Conservation (phyloP, 371 early-diverging fungal genomes). For the Mortierella sp. region DNA sequence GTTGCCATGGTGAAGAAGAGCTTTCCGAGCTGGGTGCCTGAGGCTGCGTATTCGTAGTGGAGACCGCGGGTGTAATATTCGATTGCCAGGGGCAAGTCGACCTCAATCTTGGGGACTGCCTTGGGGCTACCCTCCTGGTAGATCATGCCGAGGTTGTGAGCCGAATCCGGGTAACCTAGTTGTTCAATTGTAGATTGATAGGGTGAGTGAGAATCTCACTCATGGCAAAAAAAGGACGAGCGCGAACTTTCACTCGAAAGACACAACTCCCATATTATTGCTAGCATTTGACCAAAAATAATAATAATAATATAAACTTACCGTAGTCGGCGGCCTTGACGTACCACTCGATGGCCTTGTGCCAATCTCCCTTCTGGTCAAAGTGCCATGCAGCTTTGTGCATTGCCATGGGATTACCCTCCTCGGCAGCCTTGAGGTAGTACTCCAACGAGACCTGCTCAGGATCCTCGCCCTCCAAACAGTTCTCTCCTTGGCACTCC, state of each 20-base stretch:
- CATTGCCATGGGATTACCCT: constrained; percentile 72
- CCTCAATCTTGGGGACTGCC: constrained; percentile 59
- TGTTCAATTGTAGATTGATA: background rate
- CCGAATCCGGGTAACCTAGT: constrained; percentile 71
- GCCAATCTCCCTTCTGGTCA: constrained; percentile 61
- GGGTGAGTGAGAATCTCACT: background rate
- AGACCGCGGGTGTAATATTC: constrained; percentile 66
- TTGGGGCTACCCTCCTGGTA: constrained; percentile 65
- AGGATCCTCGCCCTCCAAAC: constrained; percentile 63
- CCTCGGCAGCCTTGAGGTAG: constrained; percentile 68
- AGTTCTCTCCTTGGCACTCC: constrained; percentile 66
- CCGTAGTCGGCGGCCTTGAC: constrained; percentile 67
- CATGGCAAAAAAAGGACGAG: background rate
- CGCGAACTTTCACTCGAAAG: background rate
- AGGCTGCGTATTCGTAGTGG: constrained; percentile 68
- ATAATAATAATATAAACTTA: constrained; percentile 21
- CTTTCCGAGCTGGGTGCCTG: constrained; percentile 60
- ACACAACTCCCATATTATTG: background rate
- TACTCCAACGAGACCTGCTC: constrained; percentile 65
- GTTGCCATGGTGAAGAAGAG: constrained; percentile 41
- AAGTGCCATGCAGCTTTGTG: constrained; percentile 70
- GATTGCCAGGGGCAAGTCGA: constrained; percentile 60
- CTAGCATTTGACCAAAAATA: background rate
- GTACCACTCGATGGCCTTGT: constrained; percentile 65
- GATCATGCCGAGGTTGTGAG: constrained; percentile 72